Base-by-base conservation (phyloP, 257 asterid species). In the Lavandula angustifolia region DNA sequence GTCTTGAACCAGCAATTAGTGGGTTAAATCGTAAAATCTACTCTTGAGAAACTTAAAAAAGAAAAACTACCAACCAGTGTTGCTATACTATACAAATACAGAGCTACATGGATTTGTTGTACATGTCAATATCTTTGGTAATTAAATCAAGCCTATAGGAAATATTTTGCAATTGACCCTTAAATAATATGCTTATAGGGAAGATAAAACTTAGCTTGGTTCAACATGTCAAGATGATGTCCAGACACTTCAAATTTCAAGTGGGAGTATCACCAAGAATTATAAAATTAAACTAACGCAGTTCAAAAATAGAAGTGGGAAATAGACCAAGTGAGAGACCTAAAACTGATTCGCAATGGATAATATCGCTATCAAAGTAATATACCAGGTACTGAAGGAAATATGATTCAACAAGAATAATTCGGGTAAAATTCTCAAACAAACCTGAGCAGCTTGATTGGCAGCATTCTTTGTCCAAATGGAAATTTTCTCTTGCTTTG, bases 391-490 rank as follows among this genome's bases (percentile, higher is more conserved):
- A 47, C 16, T 18, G 38, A 67, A 54, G 59, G 52, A 47, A 67
- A 56, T 17, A 17, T 5, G 32, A 69, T 53, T n/a, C 27, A 48
- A 43, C n/a, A 10, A 41, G 50, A 49, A 60, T 14, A 49, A 27
- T 41, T 49, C 16, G 18, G 9, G 49, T 10, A 7, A 51, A n/a
- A 16, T 35, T 43, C 48, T 60, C 58, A 63, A 66, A 64, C 74
- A 61, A 73, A 90, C 99, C 97, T 94, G 99, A 76, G 96, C 95
- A 76, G 83, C 72, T 80, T 90, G 95, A 87, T 86, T 87, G 13
- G 83, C 69, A 73, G 99, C 97, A 84, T 94, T 86, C 84, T 86
- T 94, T 22, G 99, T 94, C 99, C 99, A 94, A 29, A 90, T 9
- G 66, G 95, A 51, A 68, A 90, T 83, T 76, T 76, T 90, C 58